Percentiles rank a stretch among this genome's conserved stretches.
These are phyloP conservation scores for Lobosporangium transversale DNA, from an alignment of 192 early-diverging fungal genomes.

Conservation along the genomic window DNA sequence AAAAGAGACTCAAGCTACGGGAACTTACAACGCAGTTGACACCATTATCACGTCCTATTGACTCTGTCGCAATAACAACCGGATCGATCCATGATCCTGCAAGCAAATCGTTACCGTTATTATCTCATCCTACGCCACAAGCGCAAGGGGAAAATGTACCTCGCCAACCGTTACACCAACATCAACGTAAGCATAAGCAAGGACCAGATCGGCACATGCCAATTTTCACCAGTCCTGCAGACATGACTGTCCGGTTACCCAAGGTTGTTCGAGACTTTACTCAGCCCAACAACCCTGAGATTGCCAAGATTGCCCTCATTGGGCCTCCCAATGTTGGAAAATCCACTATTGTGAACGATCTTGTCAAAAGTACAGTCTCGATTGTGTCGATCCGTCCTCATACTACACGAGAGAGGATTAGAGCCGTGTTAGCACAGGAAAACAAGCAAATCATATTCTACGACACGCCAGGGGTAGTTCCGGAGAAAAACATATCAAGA, in stretches of 20 bases:
- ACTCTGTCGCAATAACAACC: too few relatives aligned
- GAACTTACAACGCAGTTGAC: too few relatives aligned
- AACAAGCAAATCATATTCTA: constrained; percentile 73
- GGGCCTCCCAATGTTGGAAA: constrained; percentile 82
- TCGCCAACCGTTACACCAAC: too few relatives aligned
- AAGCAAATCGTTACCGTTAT: too few relatives aligned
- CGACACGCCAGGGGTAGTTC: constrained; percentile 70
- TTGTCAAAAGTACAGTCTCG: constrained; percentile 64
- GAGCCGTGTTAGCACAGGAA: constrained; percentile 64
- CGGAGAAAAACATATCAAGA: constrained; percentile 51
- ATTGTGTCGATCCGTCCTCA: constrained; percentile 76
- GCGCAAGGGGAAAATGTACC: background rate
- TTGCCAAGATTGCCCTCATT: constrained; percentile 69
- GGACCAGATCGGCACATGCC: constrained; percentile 24
- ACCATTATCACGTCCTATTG: too few relatives aligned
- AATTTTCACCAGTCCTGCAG: constrained; percentile 44
- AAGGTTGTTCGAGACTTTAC: constrained; percentile 53
- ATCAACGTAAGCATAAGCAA: background rate
- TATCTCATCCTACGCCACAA: background rate
- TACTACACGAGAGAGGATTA: constrained; percentile 74
- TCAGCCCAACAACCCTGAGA: constrained; percentile 71
- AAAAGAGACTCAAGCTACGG: too few relatives aligned
- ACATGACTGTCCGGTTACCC: constrained; percentile 44
- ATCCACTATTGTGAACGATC: constrained; percentile 79
- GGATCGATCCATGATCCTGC: too few relatives aligned